Base-by-base conservation (phyloP, 1,139 yeast genomes). In the Geotrichum reessii region DNA sequence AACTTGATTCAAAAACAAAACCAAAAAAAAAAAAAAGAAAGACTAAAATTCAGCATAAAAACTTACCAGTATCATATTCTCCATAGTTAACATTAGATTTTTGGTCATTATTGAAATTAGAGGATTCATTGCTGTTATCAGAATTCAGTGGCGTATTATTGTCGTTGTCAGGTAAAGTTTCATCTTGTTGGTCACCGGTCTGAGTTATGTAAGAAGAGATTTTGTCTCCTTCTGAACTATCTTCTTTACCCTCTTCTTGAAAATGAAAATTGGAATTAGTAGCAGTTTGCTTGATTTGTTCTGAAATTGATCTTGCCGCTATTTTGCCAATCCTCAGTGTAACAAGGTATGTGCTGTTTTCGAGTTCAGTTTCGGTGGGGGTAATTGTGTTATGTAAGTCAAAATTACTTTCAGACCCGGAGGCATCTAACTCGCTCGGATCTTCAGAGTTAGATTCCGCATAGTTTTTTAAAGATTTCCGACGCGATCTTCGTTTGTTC, bases 61-160 rank as follows among this genome's bases (percentile, higher is more conserved):
- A 28, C 21, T 28, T 44, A 4, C 51, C 24, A 14, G 25, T 27
- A n/a, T 59, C 62, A 25, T 56, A 59, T 6, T 62, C 61, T 48
- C 50, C 59, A 8, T 57, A 59, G 21, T 33, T 44, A n/a, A 37
- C 52, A 19, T 52, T 55, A 24, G 53, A 17, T 48, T 49, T 52
- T 50, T 56, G 47, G n/a, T 47, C 31, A 27, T 33, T 51, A 5
- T 14, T n/a, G 33, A 21, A 33, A 37, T 40, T 51, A 19, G 25
- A 21, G 14, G 51, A 14, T 27, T 37, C 42, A n/a, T 37, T 6
- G 42, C n/a, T 1, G 42, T n/a, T 37, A 6, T 37, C 17, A 37
- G 17, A 6, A 37, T 37, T 14, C 5, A n/a, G n/a, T 37, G 42
- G 42, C n/a, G n/a, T 37, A 14, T 14, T 5, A 14, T 37, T 14